Evolutionary conservation across 352 stramenopile species (phyloP).

Genomic region (Pythium dissotocum): DNA sequence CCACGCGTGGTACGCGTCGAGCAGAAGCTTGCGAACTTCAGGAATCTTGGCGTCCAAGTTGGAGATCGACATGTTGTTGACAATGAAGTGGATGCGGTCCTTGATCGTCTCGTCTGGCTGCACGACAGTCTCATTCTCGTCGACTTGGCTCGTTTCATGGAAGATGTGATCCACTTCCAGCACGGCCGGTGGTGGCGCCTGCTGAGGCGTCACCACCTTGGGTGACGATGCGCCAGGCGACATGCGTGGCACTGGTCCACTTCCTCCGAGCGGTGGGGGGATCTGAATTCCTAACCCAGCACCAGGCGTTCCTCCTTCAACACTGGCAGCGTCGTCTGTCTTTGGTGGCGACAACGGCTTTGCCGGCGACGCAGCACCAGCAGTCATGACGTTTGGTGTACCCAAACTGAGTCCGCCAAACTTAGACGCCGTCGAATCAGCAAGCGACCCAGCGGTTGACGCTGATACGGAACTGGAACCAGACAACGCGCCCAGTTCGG

Average conservation of each 20-base stretch:
- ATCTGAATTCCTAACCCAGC: slow-evolving; percentile 26
- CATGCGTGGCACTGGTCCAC: slow-evolving; percentile 18
- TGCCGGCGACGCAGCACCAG: slow-evolving; percentile 19
- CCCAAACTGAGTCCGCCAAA: slow-evolving; percentile 24
- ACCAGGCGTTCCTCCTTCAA: slow-evolving; percentile 5
- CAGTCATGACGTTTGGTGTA: slow-evolving; percentile 22
- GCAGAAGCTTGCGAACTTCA: slow-evolving; percentile 94
- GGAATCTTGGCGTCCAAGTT: slow-evolving; percentile 97
- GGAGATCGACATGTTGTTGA: slow-evolving; percentile 98
- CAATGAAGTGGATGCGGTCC: slow-evolving; percentile 98
- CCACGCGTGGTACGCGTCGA: slow-evolving; percentile 95
- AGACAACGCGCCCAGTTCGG: not conserved
- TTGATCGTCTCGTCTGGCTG: slow-evolving; percentile 87
- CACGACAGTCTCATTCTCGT: slow-evolving; percentile 60
- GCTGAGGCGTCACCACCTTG: slow-evolving; percentile 39
- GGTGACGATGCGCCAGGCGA: slow-evolving; percentile 41
- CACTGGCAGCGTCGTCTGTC: slow-evolving; percentile 5
- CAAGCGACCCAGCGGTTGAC: slow-evolving; percentile 1
- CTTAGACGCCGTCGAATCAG: slow-evolving; percentile 19
- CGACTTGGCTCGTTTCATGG: slow-evolving; percentile 58
- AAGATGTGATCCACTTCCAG: slow-evolving; percentile 87
- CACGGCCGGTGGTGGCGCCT: slow-evolving; percentile 47
- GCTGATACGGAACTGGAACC: not conserved
- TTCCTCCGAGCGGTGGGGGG: slow-evolving; percentile 10
- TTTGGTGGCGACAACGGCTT: slow-evolving; percentile 24